These are phyloP conservation scores for Fragosphaeria purpurea DNA, from an alignment of 2,329 filamentous ascomycete genomes.

Conservation along the genomic window DNA sequence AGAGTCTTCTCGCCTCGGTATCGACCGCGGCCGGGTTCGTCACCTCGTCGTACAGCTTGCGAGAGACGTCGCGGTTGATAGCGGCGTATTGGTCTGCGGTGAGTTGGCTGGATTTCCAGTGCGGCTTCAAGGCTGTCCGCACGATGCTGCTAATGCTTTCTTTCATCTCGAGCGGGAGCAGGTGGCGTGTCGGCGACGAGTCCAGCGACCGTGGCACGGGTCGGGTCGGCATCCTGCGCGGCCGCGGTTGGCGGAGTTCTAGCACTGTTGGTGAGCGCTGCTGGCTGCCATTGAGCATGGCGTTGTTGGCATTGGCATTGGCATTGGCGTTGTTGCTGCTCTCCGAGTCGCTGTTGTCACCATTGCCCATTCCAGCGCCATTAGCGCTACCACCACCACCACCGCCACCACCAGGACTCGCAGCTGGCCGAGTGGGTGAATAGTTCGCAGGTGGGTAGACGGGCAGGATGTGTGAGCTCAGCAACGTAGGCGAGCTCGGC, in stretches of 20 bases:
- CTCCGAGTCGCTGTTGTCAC: constrained; percentile 33
- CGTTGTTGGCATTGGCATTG: constrained; percentile 21
- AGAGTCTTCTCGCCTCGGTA: constrained; percentile 54
- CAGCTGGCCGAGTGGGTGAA: constrained; percentile 43
- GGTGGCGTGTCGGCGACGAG: constrained; percentile 54
- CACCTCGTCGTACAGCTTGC: constrained; percentile 70
- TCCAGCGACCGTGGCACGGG: constrained; percentile 45
- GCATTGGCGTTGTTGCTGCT: constrained; percentile 1
- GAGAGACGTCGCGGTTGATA: constrained; percentile 84
- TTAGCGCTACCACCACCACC: constrained; percentile 7
- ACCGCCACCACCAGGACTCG: constrained; percentile 1
- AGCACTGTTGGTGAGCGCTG: constrained; percentile 24
- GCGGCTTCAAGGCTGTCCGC: constrained; percentile 67
- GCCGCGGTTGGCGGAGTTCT: constrained; percentile 44
- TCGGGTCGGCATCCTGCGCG: constrained; percentile 33
- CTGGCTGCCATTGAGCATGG: constrained; percentile 25
- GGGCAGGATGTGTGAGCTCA: constrained; percentile 64
- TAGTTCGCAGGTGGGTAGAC: constrained; percentile 67
- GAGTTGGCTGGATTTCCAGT: constrained; percentile 70
- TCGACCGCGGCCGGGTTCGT: constrained; percentile 48
- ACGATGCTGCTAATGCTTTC: constrained; percentile 84
- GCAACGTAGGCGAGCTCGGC: constrained; percentile 53
- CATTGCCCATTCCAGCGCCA: too few species aligned
- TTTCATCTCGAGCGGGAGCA: constrained; percentile 72
- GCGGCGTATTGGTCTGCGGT: constrained; percentile 83